Evolutionary conservation across 441 rosid genomes (phyloP), one percentile per base, ranked within the genome.

Genomic region (Flueggea neowawraea): DNA sequence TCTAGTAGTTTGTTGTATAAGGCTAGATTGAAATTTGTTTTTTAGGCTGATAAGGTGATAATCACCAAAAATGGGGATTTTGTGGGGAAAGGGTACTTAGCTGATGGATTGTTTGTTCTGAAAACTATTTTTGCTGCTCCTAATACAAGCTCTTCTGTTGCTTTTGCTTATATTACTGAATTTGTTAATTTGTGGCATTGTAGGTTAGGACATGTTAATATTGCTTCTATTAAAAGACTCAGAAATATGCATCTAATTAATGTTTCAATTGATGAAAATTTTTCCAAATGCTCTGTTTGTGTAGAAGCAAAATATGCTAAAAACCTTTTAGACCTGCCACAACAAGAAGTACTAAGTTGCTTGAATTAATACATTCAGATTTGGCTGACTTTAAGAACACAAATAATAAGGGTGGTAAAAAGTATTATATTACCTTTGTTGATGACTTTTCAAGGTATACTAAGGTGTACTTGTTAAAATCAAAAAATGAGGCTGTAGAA

Each of bases 361-460:
- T 51, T 51, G 13, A 51, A 7, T 6, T 51, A 51, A 17, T 51
- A 6, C 54, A 51, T 51, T 7, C 54, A 6, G 54, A 51, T 51
- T 51, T 51, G 16, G 16, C 16, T 14, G 16, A 7, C 22, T 51
- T 51, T 14, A 51, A 10, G 22, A 17, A 51, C 6, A 2, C 22
- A 6, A 13, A 7, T 6, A 51, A 5, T n/a, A 50, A 50, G 16
- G 31, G 55, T 13, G 55, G 44, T 9, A 61, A 49, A 32, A 28
- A 33, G 15, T 49, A 31, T 49, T 49, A 50, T 48, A 61, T 61
- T 3, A 31, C 47, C 6, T 60, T 60, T 48, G 43, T 60, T 47
- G 44, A 47, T 60, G 63, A 60, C 5, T 60, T 60, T 49, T 48
- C 54, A 31, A 60, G 53, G 17, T 60, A 48, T 6, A 60, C 54